Evolutionary conservation across 352 stramenopile genomes (phyloP).

Genomic region (Pythium sp.): DNA sequence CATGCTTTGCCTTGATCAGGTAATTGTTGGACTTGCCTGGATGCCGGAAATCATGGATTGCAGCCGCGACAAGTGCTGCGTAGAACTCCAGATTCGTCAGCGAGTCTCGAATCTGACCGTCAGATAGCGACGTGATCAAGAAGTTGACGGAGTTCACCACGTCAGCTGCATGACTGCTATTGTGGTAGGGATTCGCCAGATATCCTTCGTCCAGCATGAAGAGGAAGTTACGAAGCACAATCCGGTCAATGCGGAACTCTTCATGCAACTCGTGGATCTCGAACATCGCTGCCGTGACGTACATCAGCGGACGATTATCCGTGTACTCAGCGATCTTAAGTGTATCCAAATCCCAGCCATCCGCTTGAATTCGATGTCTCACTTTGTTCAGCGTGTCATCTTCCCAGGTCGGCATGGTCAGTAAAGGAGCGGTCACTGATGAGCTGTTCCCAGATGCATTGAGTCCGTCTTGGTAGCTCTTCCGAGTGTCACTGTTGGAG

Average conservation of each 20-base stretch:
- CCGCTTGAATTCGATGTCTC: slow-evolving; percentile 51
- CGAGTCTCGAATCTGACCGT: slow-evolving; percentile 69
- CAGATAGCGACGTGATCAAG: slow-evolving; percentile 61
- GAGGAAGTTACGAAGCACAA: slow-evolving; percentile 77
- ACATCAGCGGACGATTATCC: slow-evolving; percentile 68
- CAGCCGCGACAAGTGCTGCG: slow-evolving; percentile 68
- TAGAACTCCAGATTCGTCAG: slow-evolving; percentile 82
- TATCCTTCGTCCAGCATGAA: slow-evolving; percentile 78
- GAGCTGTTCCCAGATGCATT: slow-evolving; percentile 19
- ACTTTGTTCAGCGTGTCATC: slow-evolving; percentile 46
- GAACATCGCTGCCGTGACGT: slow-evolving; percentile 76
- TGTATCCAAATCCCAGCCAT: slow-evolving; percentile 73
- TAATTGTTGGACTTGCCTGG: slow-evolving; percentile 86
- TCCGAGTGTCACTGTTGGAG: slow-evolving; percentile 60
- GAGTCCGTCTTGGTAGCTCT: slow-evolving; percentile 55
- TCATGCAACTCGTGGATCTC: slow-evolving; percentile 78
- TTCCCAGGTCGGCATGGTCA: slow-evolving; percentile 59
- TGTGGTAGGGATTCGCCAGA: slow-evolving; percentile 76
- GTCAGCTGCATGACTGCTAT: slow-evolving; percentile 72
- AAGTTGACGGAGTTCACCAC: slow-evolving; percentile 86
- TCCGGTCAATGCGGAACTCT: slow-evolving; percentile 69
- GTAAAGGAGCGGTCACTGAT: slow-evolving; percentile 36
- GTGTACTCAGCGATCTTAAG: slow-evolving; percentile 67
- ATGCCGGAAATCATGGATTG: slow-evolving; percentile 86
- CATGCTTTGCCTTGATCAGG: slow-evolving; percentile 74